Evolutionary conservation across 352 stramenopile genomes (phyloP).

Genomic region (Pythium scleroteichum): DNA sequence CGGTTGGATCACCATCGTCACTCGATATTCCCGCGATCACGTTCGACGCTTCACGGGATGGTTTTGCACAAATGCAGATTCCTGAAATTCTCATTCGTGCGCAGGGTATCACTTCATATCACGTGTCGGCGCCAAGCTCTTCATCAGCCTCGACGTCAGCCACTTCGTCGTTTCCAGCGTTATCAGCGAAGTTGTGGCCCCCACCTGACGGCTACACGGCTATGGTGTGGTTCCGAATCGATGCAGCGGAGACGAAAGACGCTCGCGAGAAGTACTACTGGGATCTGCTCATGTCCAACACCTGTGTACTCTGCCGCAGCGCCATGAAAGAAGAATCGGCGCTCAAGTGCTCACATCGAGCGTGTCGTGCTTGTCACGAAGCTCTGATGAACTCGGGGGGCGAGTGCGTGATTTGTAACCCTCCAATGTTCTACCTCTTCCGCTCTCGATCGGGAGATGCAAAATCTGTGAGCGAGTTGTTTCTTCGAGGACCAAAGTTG

Average conservation of each 20-base stretch:
- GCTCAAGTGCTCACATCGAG: slow-evolving; percentile 73
- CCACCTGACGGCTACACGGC: slow-evolving; percentile 64
- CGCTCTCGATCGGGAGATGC: slow-evolving; percentile 66
- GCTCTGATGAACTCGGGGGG: slow-evolving; percentile 52
- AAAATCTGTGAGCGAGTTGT: slow-evolving; percentile 69
- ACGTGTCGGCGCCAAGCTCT: neutral
- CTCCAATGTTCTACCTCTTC: slow-evolving; percentile 72
- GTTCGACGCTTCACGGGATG: slow-evolving; percentile 56
- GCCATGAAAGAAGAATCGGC: slow-evolving; percentile 46
- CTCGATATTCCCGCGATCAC: slow-evolving; percentile 28
- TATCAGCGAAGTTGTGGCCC: slow-evolving; percentile 59
- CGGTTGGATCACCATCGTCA: neutral
- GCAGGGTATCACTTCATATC: slow-evolving; percentile 10
- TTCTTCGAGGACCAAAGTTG: slow-evolving; percentile 62
- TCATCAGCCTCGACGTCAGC: slow-evolving; percentile 21
- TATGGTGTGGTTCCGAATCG: slow-evolving; percentile 67
- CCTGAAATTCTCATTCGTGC: slow-evolving; percentile 49
- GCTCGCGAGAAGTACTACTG: slow-evolving; percentile 66
- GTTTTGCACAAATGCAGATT: slow-evolving; percentile 70
- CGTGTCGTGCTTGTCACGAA: slow-evolving; percentile 58
- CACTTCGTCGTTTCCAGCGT: slow-evolving; percentile 31
- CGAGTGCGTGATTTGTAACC: slow-evolving; percentile 74
- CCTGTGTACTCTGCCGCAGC: slow-evolving; percentile 56
- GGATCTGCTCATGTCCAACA: slow-evolving; percentile 52
- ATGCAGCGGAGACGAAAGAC: slow-evolving; percentile 55